Conservation (phyloP, 345 rosid species). For the Aquilaria malaccensis region DNA sequence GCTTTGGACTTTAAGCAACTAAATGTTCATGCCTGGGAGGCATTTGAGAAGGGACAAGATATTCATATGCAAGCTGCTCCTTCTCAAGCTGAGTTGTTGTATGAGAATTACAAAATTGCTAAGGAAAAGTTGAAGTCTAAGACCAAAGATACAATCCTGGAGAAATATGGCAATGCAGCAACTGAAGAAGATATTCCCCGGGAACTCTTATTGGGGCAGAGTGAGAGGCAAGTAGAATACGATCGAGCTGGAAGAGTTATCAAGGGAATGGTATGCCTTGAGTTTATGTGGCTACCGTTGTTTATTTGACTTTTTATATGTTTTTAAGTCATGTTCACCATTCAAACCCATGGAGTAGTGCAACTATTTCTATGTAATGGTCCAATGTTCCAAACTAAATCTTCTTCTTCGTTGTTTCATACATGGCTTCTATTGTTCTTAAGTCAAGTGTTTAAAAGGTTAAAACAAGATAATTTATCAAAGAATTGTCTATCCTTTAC, state of each 20-base stretch:
- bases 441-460: too few species aligned
- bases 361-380: background rate
- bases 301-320: too few species aligned
- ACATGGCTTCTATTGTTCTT: too few species aligned
- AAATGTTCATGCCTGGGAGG: slow-evolving; percentile 42
- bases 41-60: slow-evolving; percentile 61
- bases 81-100: slow-evolving; percentile 63
- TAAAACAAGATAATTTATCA: too few species aligned
- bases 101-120: slow-evolving; percentile 33
- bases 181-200: slow-evolving; percentile 47
- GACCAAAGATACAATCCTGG: slow-evolving; percentile 47
- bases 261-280: slow-evolving; percentile 46
- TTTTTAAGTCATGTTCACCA: background rate
- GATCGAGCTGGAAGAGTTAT: slow-evolving; percentile 59
- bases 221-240: slow-evolving; percentile 66
- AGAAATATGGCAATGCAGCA: slow-evolving; percentile 67
- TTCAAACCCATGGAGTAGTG: background rate
- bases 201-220: slow-evolving; percentile 63
- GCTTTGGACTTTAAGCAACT: slow-evolving; percentile 65
- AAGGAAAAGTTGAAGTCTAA: slow-evolving; percentile 47
- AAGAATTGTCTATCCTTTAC: too few species aligned
- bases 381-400: background rate
- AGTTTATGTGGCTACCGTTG: too few species aligned
- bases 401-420: too few species aligned
- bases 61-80: slow-evolving; percentile 74